Evolutionary conservation across 805 yeast species (phyloP), one percentile per base, ranked within the genome.

Genomic region (Yamadazyma akitaensis): DNA sequence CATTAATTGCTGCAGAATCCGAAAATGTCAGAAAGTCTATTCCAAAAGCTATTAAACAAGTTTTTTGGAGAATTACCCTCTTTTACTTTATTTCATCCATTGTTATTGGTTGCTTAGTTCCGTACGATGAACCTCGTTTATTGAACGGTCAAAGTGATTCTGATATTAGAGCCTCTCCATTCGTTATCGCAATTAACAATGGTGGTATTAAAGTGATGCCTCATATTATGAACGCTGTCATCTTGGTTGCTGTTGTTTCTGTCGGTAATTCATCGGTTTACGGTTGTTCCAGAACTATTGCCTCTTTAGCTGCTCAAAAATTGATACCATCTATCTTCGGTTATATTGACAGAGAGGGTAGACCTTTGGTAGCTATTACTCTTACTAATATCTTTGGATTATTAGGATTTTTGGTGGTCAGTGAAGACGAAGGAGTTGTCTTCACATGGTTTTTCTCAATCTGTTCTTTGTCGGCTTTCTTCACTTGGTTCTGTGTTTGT

Each of bases 181-280:
- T 84, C 59, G 90, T 84, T 53, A 76, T 85, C 62, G 89, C 90
- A 37, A 77, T 84, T 48, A 67, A 75, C 16, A 66, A 73, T 40
- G 85, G 79, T 33, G 85, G 85, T 56, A 80, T 85, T 54, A 70
- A 68, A 42, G 86, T 81, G 40, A 71, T 84, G 35, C 91, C 91
- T 40, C 81, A 82, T 52, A 78, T 85, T 49, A 82, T 85, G 73
- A 85, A 85, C 61, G 87, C 82, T 24, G 89, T 85, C 38, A 83
- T 85, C 53, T 69, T 85, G 67, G 60, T 85, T 50, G 84, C 90
- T 3, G 89, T 85, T 30, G 67, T 84, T 45, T 84, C 90, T 13
- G 90, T 84, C 43, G 90, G 89, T 59, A 85, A 84, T 70, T 80
- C 89, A 21, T 79, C 90, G 2, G 79, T 84, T 31, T 85, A 76